Evolutionary conservation across 768 basidiomycete species (phyloP).

Genomic region (Pleurotus pulmonarius): DNA sequence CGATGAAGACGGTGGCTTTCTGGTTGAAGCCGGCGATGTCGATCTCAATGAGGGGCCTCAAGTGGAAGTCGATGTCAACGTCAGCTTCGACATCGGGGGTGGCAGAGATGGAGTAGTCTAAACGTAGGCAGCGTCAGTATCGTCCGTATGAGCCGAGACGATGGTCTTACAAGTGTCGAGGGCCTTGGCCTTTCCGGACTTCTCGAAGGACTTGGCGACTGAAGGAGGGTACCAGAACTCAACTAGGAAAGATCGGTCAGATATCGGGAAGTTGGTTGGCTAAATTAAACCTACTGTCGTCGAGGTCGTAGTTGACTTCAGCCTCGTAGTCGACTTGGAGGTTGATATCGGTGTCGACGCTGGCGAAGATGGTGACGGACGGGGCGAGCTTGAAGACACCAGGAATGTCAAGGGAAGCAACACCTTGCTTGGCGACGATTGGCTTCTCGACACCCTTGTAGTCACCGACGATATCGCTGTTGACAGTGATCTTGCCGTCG

Average conservation of each 20-base stretch:
- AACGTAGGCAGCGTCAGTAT: background rate
- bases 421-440: constrained; percentile 3
- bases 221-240: constrained; percentile 4
- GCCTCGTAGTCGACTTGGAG: constrained; percentile 3
- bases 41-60: constrained; percentile 2
- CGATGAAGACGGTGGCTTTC: constrained; percentile 1
- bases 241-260: background rate
- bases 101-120: constrained; percentile 3
- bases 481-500: constrained; percentile 1
- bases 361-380: background rate
- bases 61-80: background rate
- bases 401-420: background rate
- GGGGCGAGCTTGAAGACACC: constrained; percentile 3
- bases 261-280: background rate
- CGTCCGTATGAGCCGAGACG: background rate
- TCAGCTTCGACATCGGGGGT: background rate
- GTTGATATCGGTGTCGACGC: background rate
- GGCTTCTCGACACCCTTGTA: background rate
- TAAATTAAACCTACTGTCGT: background rate
- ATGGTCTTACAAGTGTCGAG: background rate
- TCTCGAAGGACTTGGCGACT: constrained; percentile 2
- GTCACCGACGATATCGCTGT: constrained; percentile 5
- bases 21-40: constrained; percentile 2
- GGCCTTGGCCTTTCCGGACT: constrained; percentile 1
- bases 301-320: constrained; percentile 3